Evolutionary conservation across 1,139 yeast genomes (phyloP), one percentile per base, ranked within the genome.

Genomic region (Pichia sp.): DNA sequence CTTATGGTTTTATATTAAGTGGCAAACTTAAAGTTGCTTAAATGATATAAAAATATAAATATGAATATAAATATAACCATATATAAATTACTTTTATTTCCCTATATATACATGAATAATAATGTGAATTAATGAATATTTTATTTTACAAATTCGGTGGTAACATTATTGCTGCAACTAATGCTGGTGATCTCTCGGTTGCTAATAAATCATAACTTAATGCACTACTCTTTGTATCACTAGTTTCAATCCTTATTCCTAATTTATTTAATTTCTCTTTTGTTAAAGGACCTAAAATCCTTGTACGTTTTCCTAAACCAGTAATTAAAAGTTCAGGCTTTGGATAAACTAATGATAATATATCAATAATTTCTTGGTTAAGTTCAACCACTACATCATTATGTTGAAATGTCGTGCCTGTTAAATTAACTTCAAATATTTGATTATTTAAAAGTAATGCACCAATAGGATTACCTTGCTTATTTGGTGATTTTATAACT

Each of bases 241-340:
- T 76, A 3, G 81, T 68, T 55, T 86, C 94, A 24, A 81, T 63
- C 57, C 80, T 82, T 29, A 84, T 77, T 0, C 95, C 95, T 46
- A 82, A 64, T 2, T 68, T 62, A 20, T 74, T 70, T 43, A 86
- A 69, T 50, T 62, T 65, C 40, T 66, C 63, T 42, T 76, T 67
- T 43, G 82, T 81, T 12, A 63, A 55, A 11, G 77, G 80, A 32
- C 80, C 74, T 52, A 86, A 67, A 61, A 83, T 71, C 42, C 95
- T 68, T 2, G 86, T 73, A 52, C 73, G 70, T 47, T 68, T 67
- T 0, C 92, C 92, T 23, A 84, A 66, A 0, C 95, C 95, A 22
- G 85, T 66, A 6, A 84, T 81, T 41, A 84, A 57, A 34, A 86
- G 68, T 58, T 86, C 95, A 0, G 95, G 95, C 55, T 81, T 81